These are phyloP conservation scores for Tetracentron sinense DNA, from an alignment of 164 flowering plant species.

Conservation along the genomic window DNA sequence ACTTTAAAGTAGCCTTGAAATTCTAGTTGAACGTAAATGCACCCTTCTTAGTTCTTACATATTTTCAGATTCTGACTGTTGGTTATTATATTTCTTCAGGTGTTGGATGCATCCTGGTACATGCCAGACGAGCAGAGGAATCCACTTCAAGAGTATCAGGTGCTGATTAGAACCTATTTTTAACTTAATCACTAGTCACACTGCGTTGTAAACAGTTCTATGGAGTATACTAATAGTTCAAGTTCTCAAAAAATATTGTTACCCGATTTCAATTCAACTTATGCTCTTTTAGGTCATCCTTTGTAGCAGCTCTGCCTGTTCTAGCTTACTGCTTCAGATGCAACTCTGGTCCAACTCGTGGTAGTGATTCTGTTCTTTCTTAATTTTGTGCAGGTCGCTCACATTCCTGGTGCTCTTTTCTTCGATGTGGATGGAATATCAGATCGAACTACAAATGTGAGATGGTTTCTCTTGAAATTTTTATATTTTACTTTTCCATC, in stretches of 20 bases:
- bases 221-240: neutral
- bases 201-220: neutral
- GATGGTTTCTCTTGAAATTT: constrained; percentile 22
- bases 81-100: constrained; percentile 36
- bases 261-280: neutral
- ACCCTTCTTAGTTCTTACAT: too few relatives aligned
- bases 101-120: constrained; percentile 99
- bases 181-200: constrained; percentile 1
- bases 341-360: neutral
- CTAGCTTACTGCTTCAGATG: neutral
- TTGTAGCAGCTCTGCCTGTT: neutral
- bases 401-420: constrained; percentile 97
- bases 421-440: constrained; percentile 94
- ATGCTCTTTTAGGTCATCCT: neutral
- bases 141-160: constrained; percentile 98
- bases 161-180: constrained; percentile 14
- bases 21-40: too few relatives aligned
- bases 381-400: constrained; percentile 70
- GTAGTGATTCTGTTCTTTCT: neutral
- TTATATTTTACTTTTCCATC: neutral
- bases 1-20: too few relatives aligned
- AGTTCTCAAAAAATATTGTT: neutral
- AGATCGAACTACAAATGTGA: constrained; percentile 74
- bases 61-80: constrained; percentile 8
- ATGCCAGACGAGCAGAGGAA: constrained; percentile 98